phyloP scores from a whole-genome alignment of 257 asterid genomes.

The Verbena officinalis region DNA sequence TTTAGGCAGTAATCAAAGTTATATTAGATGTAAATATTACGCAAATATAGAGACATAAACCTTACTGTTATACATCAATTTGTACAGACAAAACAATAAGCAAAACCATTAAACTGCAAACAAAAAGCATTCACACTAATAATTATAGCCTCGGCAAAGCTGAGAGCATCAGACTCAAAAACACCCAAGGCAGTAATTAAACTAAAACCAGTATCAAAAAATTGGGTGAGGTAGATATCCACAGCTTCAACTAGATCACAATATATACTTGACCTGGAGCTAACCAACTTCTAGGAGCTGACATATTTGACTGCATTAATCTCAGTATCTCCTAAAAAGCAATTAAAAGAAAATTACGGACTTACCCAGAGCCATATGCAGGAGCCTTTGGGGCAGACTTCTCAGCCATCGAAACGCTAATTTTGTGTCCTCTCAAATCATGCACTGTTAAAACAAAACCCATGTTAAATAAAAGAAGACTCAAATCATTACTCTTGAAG shows the following conservation, averaged over 20 bases:
- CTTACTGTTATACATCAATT: too few species aligned
- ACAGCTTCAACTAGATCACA: conserved; percentile 6
- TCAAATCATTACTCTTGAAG: background rate
- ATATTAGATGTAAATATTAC: background rate
- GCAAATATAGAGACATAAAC: background rate
- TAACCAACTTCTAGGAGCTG: too few species aligned
- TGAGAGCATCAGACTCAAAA: background rate
- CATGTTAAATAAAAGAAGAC: conserved; percentile 7
- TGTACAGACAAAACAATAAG: background rate
- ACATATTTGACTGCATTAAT: too few species aligned
- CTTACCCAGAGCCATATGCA: conserved; percentile 82
- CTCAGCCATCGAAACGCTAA: conserved; percentile 92
- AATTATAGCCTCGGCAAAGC: background rate
- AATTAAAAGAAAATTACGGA: background rate
- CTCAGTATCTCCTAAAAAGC: background rate
- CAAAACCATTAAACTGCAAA: background rate
- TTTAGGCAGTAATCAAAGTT: background rate
- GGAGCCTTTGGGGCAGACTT: conserved; percentile 94
- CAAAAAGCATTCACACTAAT: background rate
- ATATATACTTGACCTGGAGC: background rate
- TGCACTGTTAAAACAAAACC: conserved; percentile 50
- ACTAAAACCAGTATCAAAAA: background rate
- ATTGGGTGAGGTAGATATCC: background rate
- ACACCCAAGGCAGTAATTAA: background rate
- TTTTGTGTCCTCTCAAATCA: conserved; percentile 80